Evolutionary conservation across 1,139 yeast genomes (phyloP), one percentile per base, ranked within the genome.

Genomic region (Hansenula sp.): DNA sequence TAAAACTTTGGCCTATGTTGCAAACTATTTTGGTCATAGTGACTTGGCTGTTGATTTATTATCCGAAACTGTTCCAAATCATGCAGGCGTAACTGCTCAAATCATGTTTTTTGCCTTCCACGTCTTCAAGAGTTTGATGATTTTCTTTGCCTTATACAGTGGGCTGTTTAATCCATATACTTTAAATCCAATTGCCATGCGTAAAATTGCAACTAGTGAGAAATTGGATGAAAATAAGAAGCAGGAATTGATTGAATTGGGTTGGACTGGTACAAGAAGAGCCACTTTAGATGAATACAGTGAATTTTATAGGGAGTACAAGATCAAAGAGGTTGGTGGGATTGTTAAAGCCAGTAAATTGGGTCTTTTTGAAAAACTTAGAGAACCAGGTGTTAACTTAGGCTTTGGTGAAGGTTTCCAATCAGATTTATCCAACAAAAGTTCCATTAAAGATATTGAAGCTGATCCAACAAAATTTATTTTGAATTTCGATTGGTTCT

Each of bases 181-280:
- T 7, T 60, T 79, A 53, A 77, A 76, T 60, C 79, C 79, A 31
- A 52, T 52, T 42, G 52, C 48, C 19, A 53, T 59, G 35, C 61
- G 62, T 44, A 46, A 51, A 19, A 38, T 54, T 11, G 61, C 53
- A 35, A 34, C 54, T 33, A 48, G 33, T 32, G 54, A 66, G 42
- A 52, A 54, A 42, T 38, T 51, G 3, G 59, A 54, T 38, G 59
- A 58, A 5, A 45, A 59, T 32, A 61, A 65, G 39, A 69, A 68
- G 47, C 89, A 86, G 19, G 73, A 75, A 52, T 75, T 93, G 55
- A 59, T 81, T 39, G 66, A 67, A 11, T 70, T 90, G 55, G 98
- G 98, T 38, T 93, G 98, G 98, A 89, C 96, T 19, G 96, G 96
- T 42, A 76, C 94, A 21, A 84, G 82, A 64, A 81, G 82, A 57